Evolutionary conservation across 2,329 filamentous ascomycete genomes (phyloP).

Genomic region (Diaporthe sp.): DNA sequence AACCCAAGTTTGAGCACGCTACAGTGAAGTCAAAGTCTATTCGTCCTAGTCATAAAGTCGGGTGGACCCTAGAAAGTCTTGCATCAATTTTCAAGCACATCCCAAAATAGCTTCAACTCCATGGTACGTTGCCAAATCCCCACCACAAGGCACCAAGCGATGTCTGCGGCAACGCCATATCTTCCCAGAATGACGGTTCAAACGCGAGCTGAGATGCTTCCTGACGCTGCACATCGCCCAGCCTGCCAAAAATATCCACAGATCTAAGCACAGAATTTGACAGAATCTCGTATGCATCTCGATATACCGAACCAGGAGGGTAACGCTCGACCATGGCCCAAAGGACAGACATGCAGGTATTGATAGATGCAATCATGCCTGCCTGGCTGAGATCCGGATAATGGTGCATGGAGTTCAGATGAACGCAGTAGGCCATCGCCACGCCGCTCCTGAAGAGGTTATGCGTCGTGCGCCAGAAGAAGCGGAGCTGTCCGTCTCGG

Average conservation of each 20-base stretch:
- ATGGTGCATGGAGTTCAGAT: neutral
- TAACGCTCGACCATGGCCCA: conserved; percentile 51
- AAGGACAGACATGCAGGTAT: conserved; percentile 45
- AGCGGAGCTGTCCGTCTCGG: neutral
- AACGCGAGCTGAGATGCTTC: no score
- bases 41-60: no score
- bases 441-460: neutral
- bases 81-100: no score
- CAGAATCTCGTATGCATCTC: conserved; percentile 46
- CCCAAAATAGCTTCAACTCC: no score
- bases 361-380: conserved; percentile 38
- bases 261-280: neutral
- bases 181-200: no score
- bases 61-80: no score
- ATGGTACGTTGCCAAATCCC: no score
- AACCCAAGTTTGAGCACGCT: no score
- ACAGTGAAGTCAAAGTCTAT: no score
- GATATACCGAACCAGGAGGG: conserved; percentile 45
- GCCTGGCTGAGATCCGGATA: neutral
- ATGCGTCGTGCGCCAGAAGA: neutral
- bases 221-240: no score
- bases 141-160: no score
- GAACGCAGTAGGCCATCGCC: neutral
- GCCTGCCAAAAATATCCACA: neutral
- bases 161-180: no score